Conservation (phyloP, 305 asterid species). For the Salvia sclarea region DNA sequence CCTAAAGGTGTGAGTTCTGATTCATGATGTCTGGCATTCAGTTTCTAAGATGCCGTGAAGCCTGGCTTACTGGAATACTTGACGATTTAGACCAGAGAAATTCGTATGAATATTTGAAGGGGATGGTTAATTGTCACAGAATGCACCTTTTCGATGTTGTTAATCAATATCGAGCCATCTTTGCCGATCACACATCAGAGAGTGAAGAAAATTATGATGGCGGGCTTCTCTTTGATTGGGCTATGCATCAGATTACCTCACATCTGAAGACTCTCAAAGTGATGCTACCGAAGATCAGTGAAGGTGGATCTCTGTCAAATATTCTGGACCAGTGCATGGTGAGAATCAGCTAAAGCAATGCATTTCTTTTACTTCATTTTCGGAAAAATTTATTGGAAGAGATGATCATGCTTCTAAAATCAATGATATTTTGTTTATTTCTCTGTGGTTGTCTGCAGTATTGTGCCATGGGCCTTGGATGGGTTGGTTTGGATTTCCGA, state of each 20-base stretch:
- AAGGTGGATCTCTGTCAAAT: slow-evolving; percentile 87
- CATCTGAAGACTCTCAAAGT: slow-evolving; percentile 73
- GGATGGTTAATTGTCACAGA: slow-evolving; percentile 80
- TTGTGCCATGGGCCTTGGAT: slow-evolving; percentile 90
- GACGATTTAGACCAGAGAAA: slow-evolving; percentile 89
- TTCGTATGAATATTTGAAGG: slow-evolving; percentile 86
- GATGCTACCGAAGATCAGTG: slow-evolving; percentile 89
- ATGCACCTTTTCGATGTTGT: slow-evolving; percentile 88
- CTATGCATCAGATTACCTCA: slow-evolving; percentile 80
- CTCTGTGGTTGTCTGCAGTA: slow-evolving; percentile 53
- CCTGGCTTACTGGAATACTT: slow-evolving; percentile 84
- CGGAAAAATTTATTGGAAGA: slow-evolving; percentile 11
- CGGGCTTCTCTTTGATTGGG: slow-evolving; percentile 93
- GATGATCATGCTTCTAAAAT: neutral
- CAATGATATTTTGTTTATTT: slow-evolving; percentile 1
- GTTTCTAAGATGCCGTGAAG: slow-evolving; percentile 91
- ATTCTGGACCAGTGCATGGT: slow-evolving; percentile 94
- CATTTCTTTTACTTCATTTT: neutral
- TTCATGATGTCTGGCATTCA: slow-evolving; percentile 40
- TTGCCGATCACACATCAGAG: slow-evolving; percentile 85
- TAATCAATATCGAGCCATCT: slow-evolving; percentile 92
- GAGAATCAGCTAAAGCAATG: slow-evolving; percentile 35
- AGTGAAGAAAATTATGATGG: slow-evolving; percentile 93
- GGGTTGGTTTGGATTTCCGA: slow-evolving; percentile 90
- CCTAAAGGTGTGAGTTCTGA: slow-evolving; percentile 26